Conservation (phyloP, 106 monocot genomes). For the Apostasia shenzhenica region DNA sequence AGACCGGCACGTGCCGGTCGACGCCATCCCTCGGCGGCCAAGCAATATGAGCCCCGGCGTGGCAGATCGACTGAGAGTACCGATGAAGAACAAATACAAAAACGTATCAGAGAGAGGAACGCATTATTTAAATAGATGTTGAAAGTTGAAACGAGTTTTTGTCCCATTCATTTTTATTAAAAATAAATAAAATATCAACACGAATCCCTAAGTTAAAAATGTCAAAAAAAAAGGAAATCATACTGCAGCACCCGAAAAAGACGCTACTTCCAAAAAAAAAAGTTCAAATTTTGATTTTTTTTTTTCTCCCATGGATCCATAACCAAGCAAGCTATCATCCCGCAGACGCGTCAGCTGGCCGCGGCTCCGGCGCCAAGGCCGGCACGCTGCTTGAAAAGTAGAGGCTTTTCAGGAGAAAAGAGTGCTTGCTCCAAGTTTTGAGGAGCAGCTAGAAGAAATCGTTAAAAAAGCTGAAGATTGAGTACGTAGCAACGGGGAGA, state of each 20-base stretch:
- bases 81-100: background rate
- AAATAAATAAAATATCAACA: background rate
- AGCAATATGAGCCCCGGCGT: background rate
- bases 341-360: background rate
- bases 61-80: background rate
- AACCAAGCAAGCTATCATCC: background rate
- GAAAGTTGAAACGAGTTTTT: background rate
- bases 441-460: background rate
- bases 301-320: background rate
- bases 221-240: background rate
- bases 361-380: background rate
- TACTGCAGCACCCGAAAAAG: background rate
- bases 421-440: background rate
- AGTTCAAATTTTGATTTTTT: too few relatives aligned
- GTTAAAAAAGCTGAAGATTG: background rate
- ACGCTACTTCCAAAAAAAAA: too few relatives aligned
- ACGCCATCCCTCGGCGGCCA: background rate
- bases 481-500: background rate
- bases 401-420: background rate
- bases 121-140: background rate
- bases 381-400: background rate
- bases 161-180: background rate
- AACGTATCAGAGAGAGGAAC: background rate
- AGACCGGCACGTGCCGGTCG: too few relatives aligned
- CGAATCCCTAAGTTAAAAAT: background rate